Evolutionary conservation across 768 basidiomycete species (phyloP).

Genomic region (Pholiota microspora): DNA sequence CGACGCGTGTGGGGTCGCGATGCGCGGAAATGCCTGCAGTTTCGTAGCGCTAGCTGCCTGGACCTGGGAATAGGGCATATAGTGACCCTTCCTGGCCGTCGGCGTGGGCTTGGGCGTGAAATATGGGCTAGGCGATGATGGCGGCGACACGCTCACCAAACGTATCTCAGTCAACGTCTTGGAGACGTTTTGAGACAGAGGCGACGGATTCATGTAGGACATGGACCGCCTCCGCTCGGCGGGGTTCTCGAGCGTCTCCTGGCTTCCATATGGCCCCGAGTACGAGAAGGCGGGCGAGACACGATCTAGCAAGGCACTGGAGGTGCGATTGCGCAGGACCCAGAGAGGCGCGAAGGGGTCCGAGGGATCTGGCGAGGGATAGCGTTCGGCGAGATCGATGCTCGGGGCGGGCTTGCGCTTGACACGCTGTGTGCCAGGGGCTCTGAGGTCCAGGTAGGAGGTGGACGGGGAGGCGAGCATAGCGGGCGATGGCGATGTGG

Average conservation of each 20-base stretch:
- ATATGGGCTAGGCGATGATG: not conserved
- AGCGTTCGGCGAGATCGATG: constrained; percentile 44
- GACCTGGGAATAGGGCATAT: constrained; percentile 14
- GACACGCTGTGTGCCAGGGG: constrained; percentile 1
- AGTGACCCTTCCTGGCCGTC: constrained; percentile 10
- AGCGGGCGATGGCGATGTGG: constrained; percentile 1
- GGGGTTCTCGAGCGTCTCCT: not conserved
- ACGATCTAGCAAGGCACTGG: constrained; percentile 25
- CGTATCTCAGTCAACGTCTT: not conserved
- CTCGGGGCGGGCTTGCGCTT: constrained; percentile 2
- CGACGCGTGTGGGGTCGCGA: constrained; percentile 5
- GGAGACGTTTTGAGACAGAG: not conserved
- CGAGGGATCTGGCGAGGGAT: constrained; percentile 63
- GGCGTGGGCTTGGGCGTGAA: not conserved
- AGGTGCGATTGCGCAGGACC: constrained; percentile 58
- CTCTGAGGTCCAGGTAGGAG: constrained; percentile 16
- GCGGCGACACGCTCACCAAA: not conserved
- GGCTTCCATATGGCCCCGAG: not conserved
- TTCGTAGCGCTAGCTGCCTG: constrained; percentile 4
- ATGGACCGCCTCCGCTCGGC: constrained; percentile 3
- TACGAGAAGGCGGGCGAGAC: not conserved
- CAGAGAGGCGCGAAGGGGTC: constrained; percentile 73
- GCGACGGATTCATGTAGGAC: not conserved
- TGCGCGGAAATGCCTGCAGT: constrained; percentile 14
- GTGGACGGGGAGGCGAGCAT: constrained; percentile 15